Base-by-base conservation (phyloP, 768 basidiomycete genomes). In the Trametes cubensis region DNA sequence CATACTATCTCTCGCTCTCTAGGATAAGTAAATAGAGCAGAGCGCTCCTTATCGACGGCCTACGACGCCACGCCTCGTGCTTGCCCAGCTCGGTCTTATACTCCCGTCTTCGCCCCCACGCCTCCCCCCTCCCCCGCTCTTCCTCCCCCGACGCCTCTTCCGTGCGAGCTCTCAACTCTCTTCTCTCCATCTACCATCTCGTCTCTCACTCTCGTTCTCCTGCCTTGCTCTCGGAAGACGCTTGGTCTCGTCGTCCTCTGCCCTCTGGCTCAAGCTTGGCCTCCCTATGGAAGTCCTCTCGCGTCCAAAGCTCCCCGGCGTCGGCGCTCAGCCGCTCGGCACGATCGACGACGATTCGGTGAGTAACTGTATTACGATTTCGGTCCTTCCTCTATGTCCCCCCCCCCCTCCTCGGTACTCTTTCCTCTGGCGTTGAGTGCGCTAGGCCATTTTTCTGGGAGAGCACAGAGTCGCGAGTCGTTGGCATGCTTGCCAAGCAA, bases 21-120 rank as follows among this genome's bases (percentile, higher is more conserved):
- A 34, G 34, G 34, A 34, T 34, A 34, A 34, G 34, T 46, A 11
- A n/a, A n/a, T n/a, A n/a, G 14, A 23, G 15, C 18, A 51, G n/a
- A n/a, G 49, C 49, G 49, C 47, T 39, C 55, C 47, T 58, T 58
- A 58, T 58, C 57, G 57, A 26, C n/a, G 14, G 39, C 56, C 47
- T 47, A 26, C 5, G 14, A 56, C 56, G 56, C 56, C 56, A 57
- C 56, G 56, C 57, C 57, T 50, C 57, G 57, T 58, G 57, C 30
- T 8, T 8, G 14, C 34, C 38, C 23, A 26, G 38, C 39, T 11
- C 57, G 57, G 48, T 41, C 48, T 50, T 58, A 58, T 26, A 56
- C 28, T 21, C 2, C 55, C 53, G 41, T 42, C 53, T 14, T 46
- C 45, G 10, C 23, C 45, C 20, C 45, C n/a, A 18, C 42, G 18